phyloP scores from a whole-genome alignment of 768 basidiomycete species.

The Kondoa malvinella region DNA sequence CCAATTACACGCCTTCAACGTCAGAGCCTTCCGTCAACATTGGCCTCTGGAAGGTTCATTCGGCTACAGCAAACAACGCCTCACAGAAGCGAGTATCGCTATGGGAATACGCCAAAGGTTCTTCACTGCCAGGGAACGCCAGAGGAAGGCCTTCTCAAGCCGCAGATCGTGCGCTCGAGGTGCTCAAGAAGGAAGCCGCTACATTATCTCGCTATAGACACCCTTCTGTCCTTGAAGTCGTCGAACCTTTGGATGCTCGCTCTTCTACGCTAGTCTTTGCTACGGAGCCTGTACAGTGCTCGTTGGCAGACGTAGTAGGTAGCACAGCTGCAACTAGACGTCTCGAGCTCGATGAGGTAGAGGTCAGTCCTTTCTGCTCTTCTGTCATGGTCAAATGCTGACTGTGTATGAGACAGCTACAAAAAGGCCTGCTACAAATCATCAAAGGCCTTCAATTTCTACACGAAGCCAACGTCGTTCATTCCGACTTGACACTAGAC shows the following conservation, averaged over 20 bases:
- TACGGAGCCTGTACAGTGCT: conserved; percentile 73
- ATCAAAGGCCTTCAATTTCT: conserved; percentile 45
- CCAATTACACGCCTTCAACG: background rate
- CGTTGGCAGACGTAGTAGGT: conserved; percentile 57
- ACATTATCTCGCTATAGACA: conserved; percentile 72
- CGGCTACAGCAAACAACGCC: no score
- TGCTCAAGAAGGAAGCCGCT: conserved; percentile 43
- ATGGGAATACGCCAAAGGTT: background rate
- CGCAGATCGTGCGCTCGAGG: background rate
- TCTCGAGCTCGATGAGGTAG: conserved; percentile 84
- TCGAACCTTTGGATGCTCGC: conserved; percentile 39
- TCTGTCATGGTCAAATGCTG: conserved; percentile 10
- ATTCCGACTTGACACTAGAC: conserved; percentile 75
- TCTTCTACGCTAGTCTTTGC: conserved; percentile 68
- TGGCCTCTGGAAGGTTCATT: background rate
- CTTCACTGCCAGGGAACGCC: background rate
- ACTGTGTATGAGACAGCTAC: conserved; percentile 43
- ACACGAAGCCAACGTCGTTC: conserved; percentile 77
- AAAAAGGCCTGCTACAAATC: conserved; percentile 86
- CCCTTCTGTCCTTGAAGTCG: conserved; percentile 91
- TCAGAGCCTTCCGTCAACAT: no score
- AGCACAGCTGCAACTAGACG: conserved; percentile 28
- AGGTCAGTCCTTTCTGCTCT: conserved; percentile 43
- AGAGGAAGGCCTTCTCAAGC: background rate
- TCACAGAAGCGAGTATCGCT: background rate